phyloP scores from a whole-genome alignment of 495 filamentous ascomycete species.

The Cercophora sp. region DNA sequence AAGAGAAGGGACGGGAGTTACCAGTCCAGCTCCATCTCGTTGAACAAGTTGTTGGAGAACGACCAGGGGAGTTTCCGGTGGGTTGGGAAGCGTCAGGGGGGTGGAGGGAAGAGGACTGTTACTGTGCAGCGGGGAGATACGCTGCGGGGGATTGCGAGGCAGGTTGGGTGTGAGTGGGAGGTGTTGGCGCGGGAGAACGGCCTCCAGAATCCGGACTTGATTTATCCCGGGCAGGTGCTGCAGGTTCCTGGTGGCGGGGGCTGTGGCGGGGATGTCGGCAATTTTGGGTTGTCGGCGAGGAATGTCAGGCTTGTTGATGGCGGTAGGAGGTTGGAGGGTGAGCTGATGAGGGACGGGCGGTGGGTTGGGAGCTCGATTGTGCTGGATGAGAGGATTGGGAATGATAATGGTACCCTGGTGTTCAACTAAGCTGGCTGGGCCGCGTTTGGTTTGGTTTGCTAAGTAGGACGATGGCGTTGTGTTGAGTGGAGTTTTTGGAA shows the following conservation, averaged over 20 bases:
- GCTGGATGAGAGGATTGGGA: constrained; percentile 42
- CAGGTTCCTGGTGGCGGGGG: constrained; percentile 27
- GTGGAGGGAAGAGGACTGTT: neutral
- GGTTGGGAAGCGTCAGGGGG: constrained; percentile 4
- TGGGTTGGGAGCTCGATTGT: constrained; percentile 33
- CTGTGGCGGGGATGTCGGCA: constrained; percentile 31
- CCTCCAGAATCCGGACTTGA: constrained; percentile 34
- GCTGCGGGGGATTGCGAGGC: constrained; percentile 27
- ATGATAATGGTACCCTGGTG: constrained; percentile 37
- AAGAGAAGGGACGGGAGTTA: constrained; percentile 24
- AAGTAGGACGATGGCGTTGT: too few relatives aligned
- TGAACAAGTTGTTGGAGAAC: constrained; percentile 32
- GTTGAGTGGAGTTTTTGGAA: too few relatives aligned
- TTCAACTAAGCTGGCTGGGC: too few relatives aligned
- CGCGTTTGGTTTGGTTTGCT: too few relatives aligned
- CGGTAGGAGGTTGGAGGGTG: constrained; percentile 38
- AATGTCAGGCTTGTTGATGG: constrained; percentile 36
- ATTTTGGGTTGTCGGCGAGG: constrained; percentile 37
- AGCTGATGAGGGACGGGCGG: constrained; percentile 30
- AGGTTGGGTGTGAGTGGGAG: constrained; percentile 22
- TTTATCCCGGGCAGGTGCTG: constrained; percentile 34
- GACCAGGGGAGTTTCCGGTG: constrained; percentile 33
- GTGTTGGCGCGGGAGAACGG: constrained; percentile 29
- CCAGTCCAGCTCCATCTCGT: constrained; percentile 28
- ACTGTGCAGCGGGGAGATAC: constrained; percentile 35